Conservation (phyloP, 2,329 filamentous ascomycete genomes). For the Stagonosporopsis tanaceti region DNA sequence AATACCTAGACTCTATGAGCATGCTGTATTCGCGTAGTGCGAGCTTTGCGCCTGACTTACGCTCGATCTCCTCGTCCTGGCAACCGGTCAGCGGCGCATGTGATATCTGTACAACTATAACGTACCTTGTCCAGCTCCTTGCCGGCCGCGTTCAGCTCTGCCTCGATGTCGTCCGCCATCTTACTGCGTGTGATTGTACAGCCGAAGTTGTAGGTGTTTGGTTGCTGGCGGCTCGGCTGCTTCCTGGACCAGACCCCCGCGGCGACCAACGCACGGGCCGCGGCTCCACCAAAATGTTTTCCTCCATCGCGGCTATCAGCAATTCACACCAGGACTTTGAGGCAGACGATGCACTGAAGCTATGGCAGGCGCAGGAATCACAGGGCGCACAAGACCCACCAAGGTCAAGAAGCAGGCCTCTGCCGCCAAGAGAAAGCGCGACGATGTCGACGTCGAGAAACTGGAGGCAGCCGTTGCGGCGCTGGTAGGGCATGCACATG, state of each 20-base stretch:
- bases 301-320: background rate
- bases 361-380: conserved; percentile 47
- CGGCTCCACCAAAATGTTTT: conserved; percentile 39
- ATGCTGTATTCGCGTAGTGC: background rate
- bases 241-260: conserved; percentile 25
- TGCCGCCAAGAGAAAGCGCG: conserved; percentile 63
- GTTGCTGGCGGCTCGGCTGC: background rate
- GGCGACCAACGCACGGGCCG: conserved; percentile 33
- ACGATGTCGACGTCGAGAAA: conserved; percentile 58
- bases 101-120: background rate
- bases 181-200: conserved; percentile 53
- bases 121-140: conserved; percentile 89
- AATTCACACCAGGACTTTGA: conserved; percentile 2
- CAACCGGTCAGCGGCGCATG: conserved; percentile 20
- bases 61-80: conserved; percentile 93
- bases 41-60: conserved; percentile 47
- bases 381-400: conserved; percentile 56
- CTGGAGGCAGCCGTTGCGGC: conserved; percentile 54
- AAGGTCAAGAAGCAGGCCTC: conserved; percentile 65
- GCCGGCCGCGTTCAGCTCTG: conserved; percentile 49
- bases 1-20: conserved; percentile 61
- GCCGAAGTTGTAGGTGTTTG: conserved; percentile 7
- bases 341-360: conserved; percentile 17
- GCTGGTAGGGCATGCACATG: conserved; percentile 42
- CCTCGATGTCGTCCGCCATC: conserved; percentile 61